Evolutionary conservation across 176 grass and related monocot species (phyloP), one percentile per base, ranked within the genome.

Genomic region (Puccinellia tenuiflora): DNA sequence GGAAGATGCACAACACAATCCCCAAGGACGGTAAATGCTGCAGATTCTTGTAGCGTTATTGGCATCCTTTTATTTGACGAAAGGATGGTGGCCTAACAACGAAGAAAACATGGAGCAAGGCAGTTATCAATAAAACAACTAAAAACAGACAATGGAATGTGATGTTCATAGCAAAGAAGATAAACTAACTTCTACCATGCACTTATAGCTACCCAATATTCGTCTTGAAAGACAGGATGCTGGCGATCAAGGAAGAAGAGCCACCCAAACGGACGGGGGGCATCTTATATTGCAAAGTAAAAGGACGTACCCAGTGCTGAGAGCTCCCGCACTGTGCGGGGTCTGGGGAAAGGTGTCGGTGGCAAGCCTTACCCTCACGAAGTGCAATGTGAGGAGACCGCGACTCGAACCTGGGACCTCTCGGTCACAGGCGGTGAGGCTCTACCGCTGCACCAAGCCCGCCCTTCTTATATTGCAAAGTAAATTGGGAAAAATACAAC

Each of bases 61-160:
- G 96, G 92, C 87, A 98, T 90, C 64, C 67, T 88, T 86, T 76
- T 77, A 88, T 95, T 84, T 66, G 85, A 91, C 21, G 87, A 92
- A 71, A 76, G 71, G 51, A 95, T 46, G 37, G 50, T 68, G 56
- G 70, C 76, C 96, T 95, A 88, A 59, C 79, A 91, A 69, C 77
- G 81, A 43, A 81, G 24, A 57, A 68, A 63, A 84, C 60, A 84
- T 38, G 84, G 22, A 80, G 48, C 29, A 84, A 80, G 76, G n/a
- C 54, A 71, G 66, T n/a, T 28, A 72, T 34, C 75, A 85, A 85
- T 20, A 64, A 59, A 46, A 62, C 47, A 52, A 30, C 25, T 6
- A 78, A 81, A 57, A 72, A 45, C 34, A 79, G 26, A 46, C 18
- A 81, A 29, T 59, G 13, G 37, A 48, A 48, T 26, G 51, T 11